Evolutionary conservation across 345 rosid genomes (phyloP), one percentile per base, ranked within the genome.

Genomic region (Cardamine occulta): DNA sequence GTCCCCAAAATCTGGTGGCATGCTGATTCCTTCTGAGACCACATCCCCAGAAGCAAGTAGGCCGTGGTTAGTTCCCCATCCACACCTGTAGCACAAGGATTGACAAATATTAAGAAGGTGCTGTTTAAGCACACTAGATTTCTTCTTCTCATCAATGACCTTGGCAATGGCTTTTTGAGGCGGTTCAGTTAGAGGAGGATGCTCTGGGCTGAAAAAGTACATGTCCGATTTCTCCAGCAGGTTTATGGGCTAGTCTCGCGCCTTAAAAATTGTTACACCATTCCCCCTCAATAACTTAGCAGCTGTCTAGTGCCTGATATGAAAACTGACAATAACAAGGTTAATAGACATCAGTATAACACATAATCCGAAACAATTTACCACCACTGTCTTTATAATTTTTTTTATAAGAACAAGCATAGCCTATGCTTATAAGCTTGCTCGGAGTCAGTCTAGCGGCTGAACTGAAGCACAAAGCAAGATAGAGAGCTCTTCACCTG

Each of bases 241-340:
- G 71, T 77, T 80, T 31, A 94, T 51, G 0, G 80, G 86, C 83
- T 88, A 97, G 21, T 90, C 91, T 60, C 86, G 84, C 66, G 90
- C 89, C 80, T 88, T 86, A 71, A 84, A 84, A 62, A 85, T 83
- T 5, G 97, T 90, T 59, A 91, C 77, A 67, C 96, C 98, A 67
- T 88, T 85, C 35, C 63, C 84, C 88, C 98, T 86, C 80, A 94
- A 74, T 76, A 84, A 91, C 85, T 88, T 94, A 55, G 98, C 98
- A 73, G 88, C 90, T 23, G 84, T 66, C 95, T 88, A 7, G 96
- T 88, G 60, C 95, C 98, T 94, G 68, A 67, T 18, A 64, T 48
- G 19, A 60, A 57, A 65, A 42, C 8, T 19, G 15, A 65, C 56
- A 53, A 47, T 35, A 56, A 34, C 51, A 70, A 62, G 26, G 7